Base-by-base conservation (phyloP, 305 asterid genomes). In the Ilex paraguariensis region DNA sequence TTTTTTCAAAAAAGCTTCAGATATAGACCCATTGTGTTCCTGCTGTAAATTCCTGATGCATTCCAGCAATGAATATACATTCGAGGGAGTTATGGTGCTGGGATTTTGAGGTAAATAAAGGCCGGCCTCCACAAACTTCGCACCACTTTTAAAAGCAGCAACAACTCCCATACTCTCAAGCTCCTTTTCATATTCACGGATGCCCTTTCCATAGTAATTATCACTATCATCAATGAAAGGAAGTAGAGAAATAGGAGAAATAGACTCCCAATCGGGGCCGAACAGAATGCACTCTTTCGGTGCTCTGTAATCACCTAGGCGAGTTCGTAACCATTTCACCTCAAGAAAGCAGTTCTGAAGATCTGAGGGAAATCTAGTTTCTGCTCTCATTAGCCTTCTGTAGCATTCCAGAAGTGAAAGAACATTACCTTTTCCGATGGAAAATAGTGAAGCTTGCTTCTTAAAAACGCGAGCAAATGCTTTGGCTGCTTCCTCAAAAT, bases 151-250 rank as follows among this genome's bases (percentile, higher is more conserved):
- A 17, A 68, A 61, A 21, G 67, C 61, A 66, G 52, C 64, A 12
- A 57, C 46, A 39, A 76, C 81, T 65, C 78, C 78, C 58, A 76
- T 39, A 7, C 59, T 63, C 61, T 62, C 13, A 12, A 76, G 78
- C 70, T 68, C 78, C 57, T 56, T 64, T 51, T 66, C 54, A 17
- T 65, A 76, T 13, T 66, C 60, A 10, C 61, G 61, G 44, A 76
- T 62, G 63, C 30, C 31, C 62, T 44, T 60, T 9, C 81, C 72
- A 15, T 72, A 76, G 56, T 57, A 55, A 45, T 62, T 67, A 33
- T 62, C 61, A 53, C 68, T 54, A 60, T 75, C 78, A 69, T 76
- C 81, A 46, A 76, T 56, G 49, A 76, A 72, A 45, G 81, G 81
- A 42, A 76, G 66, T 32, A 72, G 16, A 33, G 78, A 63, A 42